Percentiles rank a stretch among this genome's conserved stretches.
Evolutionary conservation across 2,329 filamentous ascomycete species (phyloP).

Genomic region (Colletotrichum sp.): DNA sequence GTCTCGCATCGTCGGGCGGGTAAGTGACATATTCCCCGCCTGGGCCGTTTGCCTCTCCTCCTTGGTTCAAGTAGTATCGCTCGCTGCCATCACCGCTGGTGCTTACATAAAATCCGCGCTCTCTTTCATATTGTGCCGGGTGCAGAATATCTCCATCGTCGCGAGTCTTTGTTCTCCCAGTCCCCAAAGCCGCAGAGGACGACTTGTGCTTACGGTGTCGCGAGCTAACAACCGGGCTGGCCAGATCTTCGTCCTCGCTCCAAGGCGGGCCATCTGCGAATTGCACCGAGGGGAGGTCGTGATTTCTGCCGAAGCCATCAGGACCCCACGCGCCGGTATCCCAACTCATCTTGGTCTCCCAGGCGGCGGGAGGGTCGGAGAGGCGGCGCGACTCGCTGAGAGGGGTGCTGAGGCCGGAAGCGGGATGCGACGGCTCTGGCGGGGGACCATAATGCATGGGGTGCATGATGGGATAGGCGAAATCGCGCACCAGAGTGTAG

Average conservation of each 20-base stretch:
- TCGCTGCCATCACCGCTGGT: constrained; percentile 74
- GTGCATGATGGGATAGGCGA: constrained; percentile 84
- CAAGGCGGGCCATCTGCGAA: constrained; percentile 91
- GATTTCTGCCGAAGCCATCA: constrained; percentile 60
- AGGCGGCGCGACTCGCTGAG: constrained; percentile 79
- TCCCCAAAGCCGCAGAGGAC: constrained; percentile 55
- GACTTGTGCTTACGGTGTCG: constrained; percentile 88
- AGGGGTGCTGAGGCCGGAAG: constrained; percentile 84
- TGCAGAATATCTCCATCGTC: constrained; percentile 43
- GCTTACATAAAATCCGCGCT: constrained; percentile 70
- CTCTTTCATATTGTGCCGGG: constrained; percentile 58
- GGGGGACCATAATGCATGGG: constrained; percentile 95
- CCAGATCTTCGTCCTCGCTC: constrained; percentile 93
- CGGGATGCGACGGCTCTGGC: constrained; percentile 70
- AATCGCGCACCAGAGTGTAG: constrained; percentile 93
- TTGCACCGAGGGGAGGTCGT: constrained; percentile 78
- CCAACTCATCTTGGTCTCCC: constrained; percentile 73
- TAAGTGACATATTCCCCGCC: constrained; percentile 85
- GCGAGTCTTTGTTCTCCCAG: constrained; percentile 48
- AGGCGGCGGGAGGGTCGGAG: constrained; percentile 80
- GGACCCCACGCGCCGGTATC: constrained; percentile 53
- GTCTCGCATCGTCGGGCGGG: constrained; percentile 66
- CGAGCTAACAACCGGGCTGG: constrained; percentile 86
- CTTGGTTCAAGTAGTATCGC: constrained; percentile 75
- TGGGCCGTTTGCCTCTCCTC: constrained; percentile 73